Evolutionary conservation across 768 basidiomycete species (phyloP), one percentile per base, ranked within the genome.

Genomic region (Boletus huronensis): DNA sequence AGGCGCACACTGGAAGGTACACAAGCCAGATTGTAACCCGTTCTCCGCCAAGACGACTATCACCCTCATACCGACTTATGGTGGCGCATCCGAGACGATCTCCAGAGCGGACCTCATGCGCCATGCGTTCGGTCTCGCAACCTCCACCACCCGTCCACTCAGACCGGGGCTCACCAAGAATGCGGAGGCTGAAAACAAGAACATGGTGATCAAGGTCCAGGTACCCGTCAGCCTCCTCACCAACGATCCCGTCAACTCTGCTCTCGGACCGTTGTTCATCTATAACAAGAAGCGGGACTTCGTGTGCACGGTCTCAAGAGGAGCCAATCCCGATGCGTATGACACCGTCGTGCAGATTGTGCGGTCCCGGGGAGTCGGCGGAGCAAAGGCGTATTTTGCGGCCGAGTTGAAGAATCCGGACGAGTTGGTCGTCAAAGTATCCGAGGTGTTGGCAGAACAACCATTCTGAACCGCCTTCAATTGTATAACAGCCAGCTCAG

Each of bases 201-300:
- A 62, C 35, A 64, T 82, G 57, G 65, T 82, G 47, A 71, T 85
- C 70, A 85, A 85, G 65, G 70, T 82, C 0, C 82, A 85, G 58
- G 69, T 80, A 0, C 78, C 81, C 0, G 68, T 68, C 43, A 55
- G 52, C 36, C 48, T 52, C 2, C 14, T 1, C 7, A 11, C 34
- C 21, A 53, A 53, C 38, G 56, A 1, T 23, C 55, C 60, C 16
- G 7, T 43, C 43, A 21, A 26, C 7, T 23, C 58, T 23, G 53
- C 17, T 25, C 50, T 56, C 7, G 74, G 63, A 3, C 55, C 69
- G 51, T 54, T 81, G 21, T 59, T 77, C 32, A 72, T 84, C 26
- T 85, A 83, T 58, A 79, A 74, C 45, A 79, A 79, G 66, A 82
- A 79, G 59, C 71, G 79, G 9, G 75, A 82, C 51, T 78, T 85